Base-by-base conservation (phyloP, 2,329 filamentous ascomycete genomes). In the Alternaria dauci region DNA sequence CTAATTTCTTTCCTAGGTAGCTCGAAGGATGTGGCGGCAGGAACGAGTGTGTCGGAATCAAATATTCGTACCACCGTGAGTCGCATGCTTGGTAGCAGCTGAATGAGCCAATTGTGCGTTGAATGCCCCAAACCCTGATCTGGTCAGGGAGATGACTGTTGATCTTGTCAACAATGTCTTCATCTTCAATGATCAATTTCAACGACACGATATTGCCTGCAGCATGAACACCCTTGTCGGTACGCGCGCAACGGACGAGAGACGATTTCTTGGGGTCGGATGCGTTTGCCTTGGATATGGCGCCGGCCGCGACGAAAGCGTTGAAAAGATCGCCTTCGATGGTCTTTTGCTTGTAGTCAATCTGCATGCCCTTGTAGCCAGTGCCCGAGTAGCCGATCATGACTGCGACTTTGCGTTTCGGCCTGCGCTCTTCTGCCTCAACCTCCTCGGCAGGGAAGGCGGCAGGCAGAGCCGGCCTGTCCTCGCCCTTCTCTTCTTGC, bases 351-450 rank as follows among this genome's bases (percentile, higher is more conserved):
- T 88, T 81, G 67, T 80, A 76, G 66, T 83, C 85, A 74, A 99
- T 91, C 81, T 99, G 95, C 89, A 99, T 96, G 72, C 95, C 95
- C 81, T 93, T 94, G 84, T 99, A 99, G 16, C 95, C 95, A 9
- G 93, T 97, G 51, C 95, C 95, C 6, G 94, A 93, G 79, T 99
- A 99, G 16, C 95, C 95, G 70, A 99, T 89, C 83, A 98, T 83
- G 32, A 99, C 93, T 41, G 94, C 95, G 51, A 97, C 94, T 83
- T 99, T 99, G 79, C 92, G 89, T 85, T 99, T 99, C 25, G 95
- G 95, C 58, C 89, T 88, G 66, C 94, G 89, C 76, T 90, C 89
- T 78, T 99, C 95, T 47, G 89, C 88, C 12, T 91, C 92, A 69
- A 97, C 94, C 80, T 97, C 94, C 66, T 95, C 93, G 70, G 91